These are phyloP conservation scores for Malania oleifera DNA, from an alignment of 164 flowering plant species.

Conservation along the genomic window DNA sequence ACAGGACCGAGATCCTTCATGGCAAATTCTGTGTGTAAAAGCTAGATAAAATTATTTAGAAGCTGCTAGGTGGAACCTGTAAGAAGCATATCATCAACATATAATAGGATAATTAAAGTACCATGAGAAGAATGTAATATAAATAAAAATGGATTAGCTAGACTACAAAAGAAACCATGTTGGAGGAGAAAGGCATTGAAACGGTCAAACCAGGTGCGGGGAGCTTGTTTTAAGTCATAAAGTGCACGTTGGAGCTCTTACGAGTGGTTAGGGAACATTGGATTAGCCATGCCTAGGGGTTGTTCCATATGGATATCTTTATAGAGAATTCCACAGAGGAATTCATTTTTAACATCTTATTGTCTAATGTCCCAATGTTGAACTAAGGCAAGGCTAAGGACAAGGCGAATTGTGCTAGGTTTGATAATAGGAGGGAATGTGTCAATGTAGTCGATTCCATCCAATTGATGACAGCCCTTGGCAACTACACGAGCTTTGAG, in stretches of 20 bases:
- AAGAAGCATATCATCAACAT: too few relatives aligned
- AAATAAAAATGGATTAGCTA: neutral
- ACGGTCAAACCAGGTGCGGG: neutral
- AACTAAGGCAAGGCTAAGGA: neutral
- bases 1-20: too few relatives aligned
- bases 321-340: neutral
- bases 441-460: neutral
- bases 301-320: neutral
- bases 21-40: too few relatives aligned
- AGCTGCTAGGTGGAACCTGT: too few relatives aligned
- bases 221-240: neutral
- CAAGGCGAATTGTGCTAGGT: neutral
- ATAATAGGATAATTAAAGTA: neutral
- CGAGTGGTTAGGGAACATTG: neutral
- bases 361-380: neutral
- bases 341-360: neutral
- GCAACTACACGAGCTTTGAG: slow-evolving; percentile 1
- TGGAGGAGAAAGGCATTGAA: neutral
- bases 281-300: neutral
- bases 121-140: neutral
- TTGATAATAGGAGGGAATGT: too few relatives aligned
- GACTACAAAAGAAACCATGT: too few relatives aligned
- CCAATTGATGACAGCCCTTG: neutral
- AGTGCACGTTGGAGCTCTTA: neutral
- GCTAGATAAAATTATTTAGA: too few relatives aligned